Conservation (phyloP, 768 basidiomycete species). For the Termitomyces sp. region DNA sequence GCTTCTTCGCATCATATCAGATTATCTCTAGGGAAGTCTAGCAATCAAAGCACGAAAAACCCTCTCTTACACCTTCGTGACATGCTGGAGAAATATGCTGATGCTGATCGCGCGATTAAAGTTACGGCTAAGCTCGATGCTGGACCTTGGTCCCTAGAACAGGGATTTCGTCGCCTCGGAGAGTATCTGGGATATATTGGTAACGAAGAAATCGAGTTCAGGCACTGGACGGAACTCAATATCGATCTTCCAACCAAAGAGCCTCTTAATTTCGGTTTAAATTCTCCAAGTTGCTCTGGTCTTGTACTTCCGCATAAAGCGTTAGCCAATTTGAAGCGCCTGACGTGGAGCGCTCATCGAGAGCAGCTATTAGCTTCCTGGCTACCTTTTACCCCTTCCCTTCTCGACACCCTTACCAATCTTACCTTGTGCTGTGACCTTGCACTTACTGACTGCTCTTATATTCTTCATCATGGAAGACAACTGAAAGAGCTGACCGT, state of each 20-base stretch:
- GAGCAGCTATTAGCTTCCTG: constrained; percentile 4
- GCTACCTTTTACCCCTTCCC: constrained; percentile 5
- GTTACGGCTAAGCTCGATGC: not conserved
- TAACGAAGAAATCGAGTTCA: not conserved
- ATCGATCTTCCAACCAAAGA: not conserved
- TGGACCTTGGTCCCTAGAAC: not conserved
- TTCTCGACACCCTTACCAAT: constrained; percentile 2
- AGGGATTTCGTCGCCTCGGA: not conserved
- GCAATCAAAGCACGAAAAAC: not conserved
- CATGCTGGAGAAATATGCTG: not conserved
- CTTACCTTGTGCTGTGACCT: not conserved
- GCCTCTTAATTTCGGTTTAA: not conserved
- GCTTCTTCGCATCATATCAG: not conserved
- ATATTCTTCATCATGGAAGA: not conserved
- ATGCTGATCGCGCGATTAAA: not conserved
- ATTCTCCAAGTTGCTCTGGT: not conserved
- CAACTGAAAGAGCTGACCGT: not conserved
- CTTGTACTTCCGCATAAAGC: not conserved
- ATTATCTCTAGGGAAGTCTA: not conserved
- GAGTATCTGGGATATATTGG: not conserved
- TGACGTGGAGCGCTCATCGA: constrained; percentile 5
- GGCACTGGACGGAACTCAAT: not conserved
- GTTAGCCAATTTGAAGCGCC: not conserved
- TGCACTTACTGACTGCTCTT: not conserved
- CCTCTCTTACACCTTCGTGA: not conserved